phyloP scores from a whole-genome alignment of 805 yeast genomes.

The Limtongozyma cylindracea region DNA sequence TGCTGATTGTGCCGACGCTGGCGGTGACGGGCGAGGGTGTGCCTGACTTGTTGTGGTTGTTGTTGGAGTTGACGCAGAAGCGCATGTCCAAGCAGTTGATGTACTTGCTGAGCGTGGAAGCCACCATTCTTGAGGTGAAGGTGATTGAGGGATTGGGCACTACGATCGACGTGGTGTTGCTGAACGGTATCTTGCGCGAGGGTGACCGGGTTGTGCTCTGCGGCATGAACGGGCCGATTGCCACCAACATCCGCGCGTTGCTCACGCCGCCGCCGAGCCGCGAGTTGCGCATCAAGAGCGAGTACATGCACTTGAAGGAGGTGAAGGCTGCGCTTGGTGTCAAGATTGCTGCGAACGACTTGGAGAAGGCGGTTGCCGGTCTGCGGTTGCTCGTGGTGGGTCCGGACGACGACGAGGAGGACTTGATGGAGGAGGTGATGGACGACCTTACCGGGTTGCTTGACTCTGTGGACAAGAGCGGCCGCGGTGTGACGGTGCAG shows the following conservation, averaged over 20 bases:
- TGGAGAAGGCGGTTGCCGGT: constrained; percentile 98
- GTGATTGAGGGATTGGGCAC: constrained; percentile 97
- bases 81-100: constrained; percentile 97
- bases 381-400: constrained; percentile 88
- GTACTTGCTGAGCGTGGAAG: constrained; percentile 85
- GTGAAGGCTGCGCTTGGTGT: constrained; percentile 99
- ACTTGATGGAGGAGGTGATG: constrained; percentile 94
- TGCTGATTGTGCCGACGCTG: constrained; percentile 93
- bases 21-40: constrained; percentile 99
- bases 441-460: constrained; percentile 87
- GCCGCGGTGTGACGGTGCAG: constrained; percentile 95
- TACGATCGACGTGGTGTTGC: constrained; percentile 89
- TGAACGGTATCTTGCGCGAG: constrained; percentile 88
- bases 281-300: constrained; percentile 91
- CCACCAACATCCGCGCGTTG: constrained; percentile 84
- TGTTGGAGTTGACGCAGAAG: constrained; percentile 88
- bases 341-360: constrained; percentile 90
- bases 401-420: constrained; percentile 95
- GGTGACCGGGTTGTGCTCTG: constrained; percentile 91
- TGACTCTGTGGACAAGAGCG: constrained; percentile 85
- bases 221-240: constrained; percentile 97
- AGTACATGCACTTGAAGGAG: constrained; percentile 87
- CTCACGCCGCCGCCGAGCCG: constrained; percentile 95
- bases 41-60: constrained; percentile 90
- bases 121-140: constrained; percentile 91